Base-by-base conservation (phyloP, 1,139 yeast genomes). In the Geotrichum citri-aurantii region DNA sequence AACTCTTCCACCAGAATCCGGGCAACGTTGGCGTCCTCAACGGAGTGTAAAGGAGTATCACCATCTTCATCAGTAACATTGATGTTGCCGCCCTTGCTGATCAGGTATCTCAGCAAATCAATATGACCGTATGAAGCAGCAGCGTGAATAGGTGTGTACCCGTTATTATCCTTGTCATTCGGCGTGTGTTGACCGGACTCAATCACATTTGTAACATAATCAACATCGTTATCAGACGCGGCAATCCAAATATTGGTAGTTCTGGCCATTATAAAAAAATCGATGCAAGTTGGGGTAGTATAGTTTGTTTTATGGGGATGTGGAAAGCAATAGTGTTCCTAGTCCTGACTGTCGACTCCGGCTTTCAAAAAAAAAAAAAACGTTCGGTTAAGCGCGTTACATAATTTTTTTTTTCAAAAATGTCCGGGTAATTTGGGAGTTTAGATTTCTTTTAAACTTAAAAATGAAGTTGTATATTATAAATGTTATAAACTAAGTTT, bases 111-210 rank as follows among this genome's bases (percentile, higher is more conserved):
- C 55, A 95, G 75, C 52, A 95, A 75, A 10, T 86, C 91, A 8
- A 75, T 67, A 69, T 93, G 93, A 5, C 95, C 95, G 70, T 93
- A 93, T 1, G 97, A 87, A 3, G 95, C 95, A 2, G 98, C 97
- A 0, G 99, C 99, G 71, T 93, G 99, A 31, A 93, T 80, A 12
- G 98, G 95, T 0, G 98, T 92, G 73, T 93, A 93, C 0, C 99
- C 99, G 68, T 91, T 90, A 1, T 90, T 87, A 71, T 93, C 99
- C 65, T 86, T 83, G 21, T 86, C 80, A 68, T 89, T 86, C 1
- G 97, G 81, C 1, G 84, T 77, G 63, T 66, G 79, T 14, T 75
- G 69, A 0, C 86, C 86, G 0, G 80, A 70, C 4, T 73, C 75
- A 14, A 93, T 73, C 60, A 78, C 77, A 11, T 78, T 68, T 64